These are phyloP conservation scores for Cryptococcus sp. DNA, from an alignment of 1,284 basidiomycete genomes.

Conservation along the genomic window DNA sequence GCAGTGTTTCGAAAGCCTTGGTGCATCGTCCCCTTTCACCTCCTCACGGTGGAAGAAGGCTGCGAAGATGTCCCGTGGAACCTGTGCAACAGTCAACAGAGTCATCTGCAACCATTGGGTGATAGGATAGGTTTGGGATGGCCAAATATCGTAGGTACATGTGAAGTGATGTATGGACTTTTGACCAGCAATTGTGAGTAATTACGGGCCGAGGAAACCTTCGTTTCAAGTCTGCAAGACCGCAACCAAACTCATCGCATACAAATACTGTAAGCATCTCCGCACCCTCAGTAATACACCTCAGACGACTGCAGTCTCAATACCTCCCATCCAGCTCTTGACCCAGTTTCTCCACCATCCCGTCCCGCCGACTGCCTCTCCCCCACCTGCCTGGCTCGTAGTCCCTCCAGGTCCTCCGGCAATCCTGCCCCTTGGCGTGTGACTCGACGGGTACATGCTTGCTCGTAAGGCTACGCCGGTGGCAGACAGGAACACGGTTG, in stretches of 20 bases:
- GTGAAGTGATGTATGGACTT: too few relatives aligned
- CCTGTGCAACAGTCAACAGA: too few relatives aligned
- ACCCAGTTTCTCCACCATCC: conserved; percentile 39
- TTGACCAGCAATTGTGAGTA: too few relatives aligned
- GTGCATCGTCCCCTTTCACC: too few relatives aligned
- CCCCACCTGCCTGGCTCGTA: conserved; percentile 26
- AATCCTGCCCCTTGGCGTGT: conserved; percentile 30
- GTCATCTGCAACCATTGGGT: too few relatives aligned
- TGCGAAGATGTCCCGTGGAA: too few relatives aligned
- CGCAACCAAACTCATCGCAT: neutral
- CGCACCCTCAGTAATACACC: neutral
- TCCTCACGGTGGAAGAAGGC: too few relatives aligned
- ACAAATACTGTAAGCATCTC: neutral
- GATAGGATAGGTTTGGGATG: too few relatives aligned
- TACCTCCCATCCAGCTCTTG: conserved; percentile 29
- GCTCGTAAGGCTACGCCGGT: conserved; percentile 25
- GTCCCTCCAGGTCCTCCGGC: conserved; percentile 34
- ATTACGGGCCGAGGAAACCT: too few relatives aligned
- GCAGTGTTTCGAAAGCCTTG: too few relatives aligned
- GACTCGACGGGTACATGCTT: conserved; percentile 35
- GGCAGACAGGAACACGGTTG: conserved; percentile 28
- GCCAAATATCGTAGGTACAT: too few relatives aligned
- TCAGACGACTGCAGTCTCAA: conserved; percentile 28
- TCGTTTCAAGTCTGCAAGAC: too few relatives aligned
- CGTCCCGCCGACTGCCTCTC: conserved; percentile 29